Conservation (phyloP, 2,329 filamentous ascomycete species). For the Sporothrix phasma region DNA sequence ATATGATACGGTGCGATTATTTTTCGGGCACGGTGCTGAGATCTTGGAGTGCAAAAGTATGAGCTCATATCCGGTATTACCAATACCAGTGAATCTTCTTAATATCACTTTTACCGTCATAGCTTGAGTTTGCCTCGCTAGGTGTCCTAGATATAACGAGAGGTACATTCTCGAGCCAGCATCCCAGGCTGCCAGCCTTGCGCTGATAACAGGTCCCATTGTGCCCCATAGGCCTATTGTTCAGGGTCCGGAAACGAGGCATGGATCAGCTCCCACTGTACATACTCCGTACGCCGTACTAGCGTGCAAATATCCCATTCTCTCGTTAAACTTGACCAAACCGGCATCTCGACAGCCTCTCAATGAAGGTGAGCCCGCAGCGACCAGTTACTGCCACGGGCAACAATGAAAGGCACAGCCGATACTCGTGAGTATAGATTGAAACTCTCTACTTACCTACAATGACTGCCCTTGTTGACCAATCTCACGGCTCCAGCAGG, state of each 20-base stretch:
- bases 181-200: not conserved
- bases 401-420: not conserved
- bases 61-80: too few relatives aligned
- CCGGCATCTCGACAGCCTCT: not conserved
- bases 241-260: not conserved
- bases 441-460: not conserved
- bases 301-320: not conserved
- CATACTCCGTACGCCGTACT: too few relatives aligned
- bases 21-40: not conserved
- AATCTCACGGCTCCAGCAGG: not conserved
- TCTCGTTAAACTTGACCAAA: not conserved
- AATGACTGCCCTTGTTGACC: not conserved
- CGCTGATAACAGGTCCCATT: not conserved
- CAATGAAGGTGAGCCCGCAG: not conserved
- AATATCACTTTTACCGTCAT: too few relatives aligned
- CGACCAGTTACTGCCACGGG: not conserved
- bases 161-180: too few relatives aligned
- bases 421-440: not conserved
- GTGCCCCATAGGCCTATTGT: not conserved
- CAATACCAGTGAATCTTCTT: not conserved
- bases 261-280: not conserved
- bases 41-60: not conserved
- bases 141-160: not conserved
- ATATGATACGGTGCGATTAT: not conserved
- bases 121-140: not conserved